A percentile compares a stretch with the other conserved stretches of the same genome.
phyloP scores from a whole-genome alignment of 2,329 filamentous ascomycete species.

The Didymella glomerata region DNA sequence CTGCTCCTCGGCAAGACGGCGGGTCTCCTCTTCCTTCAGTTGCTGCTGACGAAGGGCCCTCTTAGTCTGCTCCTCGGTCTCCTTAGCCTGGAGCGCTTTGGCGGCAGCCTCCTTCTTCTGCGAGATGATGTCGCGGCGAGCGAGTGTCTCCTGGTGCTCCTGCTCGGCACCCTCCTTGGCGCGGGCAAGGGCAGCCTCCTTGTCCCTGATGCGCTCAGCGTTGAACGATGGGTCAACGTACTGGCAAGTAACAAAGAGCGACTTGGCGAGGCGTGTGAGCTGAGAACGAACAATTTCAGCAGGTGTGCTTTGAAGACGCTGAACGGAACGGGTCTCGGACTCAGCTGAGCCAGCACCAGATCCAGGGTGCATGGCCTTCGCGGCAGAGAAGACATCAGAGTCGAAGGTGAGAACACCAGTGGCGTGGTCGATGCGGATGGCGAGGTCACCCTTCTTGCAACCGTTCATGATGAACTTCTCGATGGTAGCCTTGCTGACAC shows the following conservation, averaged over 20 bases:
- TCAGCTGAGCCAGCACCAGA: constrained; percentile 88
- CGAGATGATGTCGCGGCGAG: constrained; percentile 88
- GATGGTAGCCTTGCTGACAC: constrained; percentile 87
- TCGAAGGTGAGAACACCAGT: constrained; percentile 96
- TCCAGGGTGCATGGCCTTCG: constrained; percentile 88
- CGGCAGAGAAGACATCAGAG: constrained; percentile 96
- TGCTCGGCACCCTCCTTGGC: constrained; percentile 88
- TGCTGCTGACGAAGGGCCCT: constrained; percentile 88
- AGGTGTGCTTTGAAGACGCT: constrained; percentile 95
- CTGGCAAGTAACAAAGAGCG: constrained; percentile 91
- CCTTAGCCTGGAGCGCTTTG: constrained; percentile 84
- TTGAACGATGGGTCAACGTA: constrained; percentile 94
- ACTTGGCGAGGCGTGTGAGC: constrained; percentile 88
- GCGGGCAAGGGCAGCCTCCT: constrained; percentile 79
- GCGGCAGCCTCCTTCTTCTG: constrained; percentile 97
- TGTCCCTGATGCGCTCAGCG: constrained; percentile 79
- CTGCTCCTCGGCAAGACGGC: constrained; percentile 90
- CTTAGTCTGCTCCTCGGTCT: constrained; percentile 89
- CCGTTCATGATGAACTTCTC: constrained; percentile 99
- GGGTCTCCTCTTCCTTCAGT: constrained; percentile 86
- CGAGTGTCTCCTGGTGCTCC: constrained; percentile 85
- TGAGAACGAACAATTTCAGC: constrained; percentile 97
- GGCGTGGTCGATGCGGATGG: constrained; percentile 94
- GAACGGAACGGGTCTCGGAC: constrained; percentile 81
- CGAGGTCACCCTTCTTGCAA: constrained; percentile 98